Evolutionary conservation across 2,329 filamentous ascomycete species (phyloP), one percentile per base, ranked within the genome.

Genomic region (Sporothrix pseudoabietina): DNA sequence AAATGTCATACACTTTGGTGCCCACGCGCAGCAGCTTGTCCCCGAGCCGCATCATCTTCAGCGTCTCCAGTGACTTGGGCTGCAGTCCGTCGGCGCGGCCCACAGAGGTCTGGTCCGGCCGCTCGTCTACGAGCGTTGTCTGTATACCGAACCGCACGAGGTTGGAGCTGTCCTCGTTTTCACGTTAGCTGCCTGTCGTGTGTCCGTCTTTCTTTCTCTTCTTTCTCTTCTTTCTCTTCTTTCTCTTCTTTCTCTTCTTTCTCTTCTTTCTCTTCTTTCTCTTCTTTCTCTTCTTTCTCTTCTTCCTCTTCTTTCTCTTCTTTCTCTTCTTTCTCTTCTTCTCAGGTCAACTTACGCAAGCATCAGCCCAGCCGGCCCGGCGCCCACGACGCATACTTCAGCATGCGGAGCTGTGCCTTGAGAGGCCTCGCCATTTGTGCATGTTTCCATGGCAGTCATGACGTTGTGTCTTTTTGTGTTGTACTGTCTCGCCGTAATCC

Each of bases 1-100:
- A 86, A 74, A 94, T 93, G 78, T 93, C 91, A 80, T 91, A 91
- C 52, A 94, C 88, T 52, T 87, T 87, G 61, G 90, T 90, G 32
- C 90, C 91, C 77, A 89, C 86, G 74, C 87, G 87, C 52, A 93
- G 80, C 41, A 94, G 80, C 0, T 87, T 83, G 75, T 93, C 90
- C 12, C 88, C 90, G 14, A 93, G 82, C 30, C 90, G 85, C 84
- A 94, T 88, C 82, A 93, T 91, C 76, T 88, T 87, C 77, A 93
- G 87, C 0, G 91, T 94, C 82, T 94, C 91, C 77, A 94, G 92
- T 0, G 91, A 91, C 81, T 93, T 93, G 68, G 91, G 91, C 78
- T 94, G 91, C 70, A 94, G 83, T 52, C 91, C 91, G 80, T 94
- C 92, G 75, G 91, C 91, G 80, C 85, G 87, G 77, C 84, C 76